These are phyloP conservation scores for Laburnicola sp. DNA, from an alignment of 2,329 filamentous ascomycete genomes.

Conservation along the genomic window DNA sequence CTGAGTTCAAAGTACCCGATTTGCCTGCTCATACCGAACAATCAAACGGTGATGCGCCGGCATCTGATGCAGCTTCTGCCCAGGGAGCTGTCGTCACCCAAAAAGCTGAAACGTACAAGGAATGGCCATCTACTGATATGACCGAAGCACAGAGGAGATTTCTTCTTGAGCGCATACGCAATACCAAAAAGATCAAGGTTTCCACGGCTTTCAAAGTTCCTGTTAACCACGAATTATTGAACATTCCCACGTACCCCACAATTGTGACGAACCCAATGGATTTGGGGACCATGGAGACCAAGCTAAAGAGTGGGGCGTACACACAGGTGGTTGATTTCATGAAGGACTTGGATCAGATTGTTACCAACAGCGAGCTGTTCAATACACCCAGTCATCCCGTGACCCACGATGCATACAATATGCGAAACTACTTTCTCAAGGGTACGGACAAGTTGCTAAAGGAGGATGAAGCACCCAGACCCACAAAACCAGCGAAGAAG, in stretches of 20 bases:
- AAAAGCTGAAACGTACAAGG: slow-evolving; percentile 37
- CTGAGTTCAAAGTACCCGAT: slow-evolving; percentile 51
- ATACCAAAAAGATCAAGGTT: slow-evolving; percentile 83
- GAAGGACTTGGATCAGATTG: slow-evolving; percentile 74
- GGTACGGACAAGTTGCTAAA: slow-evolving; percentile 64
- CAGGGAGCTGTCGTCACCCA: slow-evolving; percentile 38
- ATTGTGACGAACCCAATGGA: slow-evolving; percentile 82
- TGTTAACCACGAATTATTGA: slow-evolving; percentile 74
- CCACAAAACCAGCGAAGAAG: slow-evolving; percentile 46
- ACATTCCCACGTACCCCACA: slow-evolving; percentile 72
- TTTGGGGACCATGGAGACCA: slow-evolving; percentile 77
- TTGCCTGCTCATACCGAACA: slow-evolving; percentile 40
- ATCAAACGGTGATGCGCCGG: slow-evolving; percentile 29
- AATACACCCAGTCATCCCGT: slow-evolving; percentile 80
- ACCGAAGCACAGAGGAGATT: slow-evolving; percentile 64
- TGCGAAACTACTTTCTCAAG: slow-evolving; percentile 62
- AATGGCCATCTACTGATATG: slow-evolving; percentile 40
- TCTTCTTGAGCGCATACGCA: slow-evolving; percentile 67
- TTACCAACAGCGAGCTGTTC: slow-evolving; percentile 77
- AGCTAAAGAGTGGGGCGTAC: slow-evolving; percentile 73
- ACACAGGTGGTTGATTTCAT: slow-evolving; percentile 70
- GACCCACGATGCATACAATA: slow-evolving; percentile 66
- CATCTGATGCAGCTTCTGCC: slow-evolving; percentile 28
- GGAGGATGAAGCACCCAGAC: slow-evolving; percentile 51
- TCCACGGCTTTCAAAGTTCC: slow-evolving; percentile 75